phyloP scores from a whole-genome alignment of 2,329 filamentous ascomycete species.

The Sporothrix variecibatus region DNA sequence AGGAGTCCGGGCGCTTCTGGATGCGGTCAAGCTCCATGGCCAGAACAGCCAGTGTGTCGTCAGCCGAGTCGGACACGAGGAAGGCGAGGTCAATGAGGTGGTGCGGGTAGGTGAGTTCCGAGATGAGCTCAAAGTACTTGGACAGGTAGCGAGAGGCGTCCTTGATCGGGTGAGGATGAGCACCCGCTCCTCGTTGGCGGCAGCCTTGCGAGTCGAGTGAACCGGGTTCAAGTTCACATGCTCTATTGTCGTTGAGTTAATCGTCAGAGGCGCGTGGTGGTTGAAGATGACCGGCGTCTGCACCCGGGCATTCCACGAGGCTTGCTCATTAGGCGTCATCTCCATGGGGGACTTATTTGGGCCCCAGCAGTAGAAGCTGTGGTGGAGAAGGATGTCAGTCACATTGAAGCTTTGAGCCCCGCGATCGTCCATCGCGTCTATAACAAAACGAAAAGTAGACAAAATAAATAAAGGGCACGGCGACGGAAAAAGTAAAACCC shows the following conservation, averaged over 20 bases:
- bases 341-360: slow-evolving; percentile 94
- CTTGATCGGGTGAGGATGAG: slow-evolving; percentile 92
- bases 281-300: slow-evolving; percentile 96
- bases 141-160: slow-evolving; percentile 80
- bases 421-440: neutral
- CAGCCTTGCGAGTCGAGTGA: slow-evolving; percentile 75
- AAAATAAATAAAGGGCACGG: neutral
- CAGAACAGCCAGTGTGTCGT: slow-evolving; percentile 88
- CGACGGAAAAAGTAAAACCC: slow-evolving; percentile 37
- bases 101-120: slow-evolving; percentile 90
- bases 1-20: slow-evolving; percentile 80
- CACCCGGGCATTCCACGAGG: slow-evolving; percentile 83
- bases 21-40: slow-evolving; percentile 83
- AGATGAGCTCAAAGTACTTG: slow-evolving; percentile 91
- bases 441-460: neutral
- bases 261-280: slow-evolving; percentile 81
- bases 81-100: slow-evolving; percentile 93
- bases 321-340: slow-evolving; percentile 89
- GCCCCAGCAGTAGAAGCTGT: slow-evolving; percentile 97
- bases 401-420: neutral
- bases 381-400: slow-evolving; percentile 5
- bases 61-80: slow-evolving; percentile 85
- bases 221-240: slow-evolving; percentile 84
- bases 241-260: slow-evolving; percentile 79
- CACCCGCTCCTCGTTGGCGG: slow-evolving; percentile 79